These are phyloP conservation scores for Amphichorda felina DNA, from an alignment of 2,329 filamentous ascomycete genomes.

Conservation along the genomic window DNA sequence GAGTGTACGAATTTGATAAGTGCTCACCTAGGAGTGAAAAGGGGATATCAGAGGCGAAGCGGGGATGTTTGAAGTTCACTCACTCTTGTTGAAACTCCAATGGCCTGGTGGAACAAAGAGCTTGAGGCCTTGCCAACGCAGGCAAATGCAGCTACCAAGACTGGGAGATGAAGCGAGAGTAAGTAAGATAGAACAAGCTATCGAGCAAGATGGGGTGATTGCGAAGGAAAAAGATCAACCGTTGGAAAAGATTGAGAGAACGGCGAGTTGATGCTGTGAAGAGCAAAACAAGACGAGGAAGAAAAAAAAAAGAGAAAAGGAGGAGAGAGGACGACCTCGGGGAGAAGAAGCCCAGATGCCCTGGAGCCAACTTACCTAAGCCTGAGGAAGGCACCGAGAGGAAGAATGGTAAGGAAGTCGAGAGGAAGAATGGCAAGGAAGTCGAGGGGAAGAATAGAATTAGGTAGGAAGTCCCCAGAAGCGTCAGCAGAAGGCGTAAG, in stretches of 20 bases:
- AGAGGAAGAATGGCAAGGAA: too few species aligned
- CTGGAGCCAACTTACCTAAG: too few species aligned
- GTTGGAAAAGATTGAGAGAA: conserved; percentile 19
- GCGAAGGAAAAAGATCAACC: conserved; percentile 16
- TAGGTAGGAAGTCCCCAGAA: too few species aligned
- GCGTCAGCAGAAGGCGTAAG: too few species aligned
- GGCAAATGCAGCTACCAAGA: conserved; percentile 38
- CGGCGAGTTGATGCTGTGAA: conserved; percentile 31
- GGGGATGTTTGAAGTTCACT: too few species aligned
- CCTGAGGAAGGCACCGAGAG: too few species aligned
- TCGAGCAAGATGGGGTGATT: conserved; percentile 39
- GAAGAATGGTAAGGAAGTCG: too few species aligned
- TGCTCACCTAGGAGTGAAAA: too few species aligned
- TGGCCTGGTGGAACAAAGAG: not conserved
- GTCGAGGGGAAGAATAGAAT: too few species aligned
- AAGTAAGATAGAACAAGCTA: conserved; percentile 49
- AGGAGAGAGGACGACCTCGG: conserved; percentile 5
- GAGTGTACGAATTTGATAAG: too few species aligned
- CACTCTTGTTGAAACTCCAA: conserved; percentile 4
- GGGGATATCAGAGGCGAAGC: too few species aligned
- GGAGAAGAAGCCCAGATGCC: too few species aligned
- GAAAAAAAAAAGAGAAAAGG: conserved; percentile 13
- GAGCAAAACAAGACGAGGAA: conserved; percentile 7
- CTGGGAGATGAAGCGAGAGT: conserved; percentile 43
- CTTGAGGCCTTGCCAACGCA: conserved; percentile 9